These are phyloP conservation scores for Daldinia grandis DNA, from an alignment of 495 filamentous ascomycete genomes.

Conservation along the genomic window DNA sequence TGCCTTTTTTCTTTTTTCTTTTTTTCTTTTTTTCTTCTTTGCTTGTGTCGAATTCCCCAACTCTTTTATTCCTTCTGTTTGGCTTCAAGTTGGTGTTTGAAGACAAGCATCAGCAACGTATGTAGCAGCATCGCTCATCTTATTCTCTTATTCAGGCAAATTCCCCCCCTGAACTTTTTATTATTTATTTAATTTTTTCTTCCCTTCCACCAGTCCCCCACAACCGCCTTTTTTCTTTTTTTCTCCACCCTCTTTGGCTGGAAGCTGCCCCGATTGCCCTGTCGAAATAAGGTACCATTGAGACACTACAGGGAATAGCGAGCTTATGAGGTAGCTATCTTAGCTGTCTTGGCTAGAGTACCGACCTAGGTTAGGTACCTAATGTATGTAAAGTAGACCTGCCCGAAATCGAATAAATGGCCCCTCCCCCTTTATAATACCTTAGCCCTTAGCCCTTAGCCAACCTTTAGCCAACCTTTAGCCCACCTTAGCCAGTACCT, in stretches of 20 bases:
- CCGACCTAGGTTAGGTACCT: too few species aligned
- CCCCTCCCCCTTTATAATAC: slow-evolving; percentile 28
- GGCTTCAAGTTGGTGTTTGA: background rate
- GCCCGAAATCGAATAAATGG: slow-evolving; percentile 19
- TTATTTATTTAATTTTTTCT: slow-evolving; percentile 15
- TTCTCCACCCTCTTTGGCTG: slow-evolving; percentile 23
- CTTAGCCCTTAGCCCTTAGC: background rate
- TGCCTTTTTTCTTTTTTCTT: background rate
- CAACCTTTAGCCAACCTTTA: too few species aligned
- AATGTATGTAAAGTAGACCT: slow-evolving; percentile 22
- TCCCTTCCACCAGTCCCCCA: slow-evolving; percentile 11
- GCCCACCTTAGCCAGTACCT: too few species aligned
- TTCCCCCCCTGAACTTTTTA: slow-evolving; percentile 12
- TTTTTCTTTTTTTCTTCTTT: too few species aligned
- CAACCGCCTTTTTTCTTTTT: background rate
- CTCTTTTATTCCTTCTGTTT: background rate
- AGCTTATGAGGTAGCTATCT: background rate
- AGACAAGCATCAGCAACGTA: background rate
- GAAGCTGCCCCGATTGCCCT: slow-evolving; percentile 39
- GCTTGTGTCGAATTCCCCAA: background rate
- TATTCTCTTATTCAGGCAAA: slow-evolving; percentile 7
- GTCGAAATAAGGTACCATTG: slow-evolving; percentile 28
- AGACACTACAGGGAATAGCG: slow-evolving; percentile 1
- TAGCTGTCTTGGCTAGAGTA: slow-evolving; percentile 9
- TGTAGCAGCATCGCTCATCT: background rate